Conservation (phyloP, 805 yeast genomes). For the Blastobotrys muscicola region DNA sequence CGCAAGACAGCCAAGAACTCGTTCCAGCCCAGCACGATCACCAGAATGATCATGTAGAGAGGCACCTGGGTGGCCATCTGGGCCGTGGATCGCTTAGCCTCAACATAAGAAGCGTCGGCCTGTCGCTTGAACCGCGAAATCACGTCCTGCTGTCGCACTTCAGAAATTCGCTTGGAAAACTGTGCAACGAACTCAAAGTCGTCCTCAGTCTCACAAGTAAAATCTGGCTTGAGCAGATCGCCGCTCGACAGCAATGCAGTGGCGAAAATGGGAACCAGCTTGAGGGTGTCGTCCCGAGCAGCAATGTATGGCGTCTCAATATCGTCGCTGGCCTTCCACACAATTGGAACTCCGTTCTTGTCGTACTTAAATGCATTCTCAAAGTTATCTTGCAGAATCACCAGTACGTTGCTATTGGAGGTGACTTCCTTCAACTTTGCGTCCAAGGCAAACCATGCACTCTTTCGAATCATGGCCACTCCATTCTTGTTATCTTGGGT, state of each 20-base stretch:
- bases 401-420: conserved; percentile 55
- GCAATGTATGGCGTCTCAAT: conserved; percentile 54
- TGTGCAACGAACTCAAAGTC: conserved; percentile 21
- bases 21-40: conserved; percentile 86
- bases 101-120: conserved; percentile 70
- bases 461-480: conserved; percentile 36
- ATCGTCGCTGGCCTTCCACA: conserved; percentile 69
- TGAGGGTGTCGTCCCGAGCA: conserved; percentile 51
- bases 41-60: conserved; percentile 61
- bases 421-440: conserved; percentile 50
- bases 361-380: conserved; percentile 81
- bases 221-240: conserved; percentile 50
- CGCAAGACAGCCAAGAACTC: conserved; percentile 82
- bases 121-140: conserved; percentile 57
- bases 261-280: conserved; percentile 49
- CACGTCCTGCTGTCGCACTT: conserved; percentile 48
- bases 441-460: conserved; percentile 59
- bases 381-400: conserved; percentile 65
- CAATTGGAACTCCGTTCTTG: conserved; percentile 66
- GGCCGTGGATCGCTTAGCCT: conserved; percentile 79
- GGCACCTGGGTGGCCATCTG: conserved; percentile 77
- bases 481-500: conserved; percentile 35
- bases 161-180: conserved; percentile 50
- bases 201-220: conserved; percentile 29
- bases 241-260: conserved; percentile 41